A percentile compares a stretch with the other conserved stretches of the same genome.
Evolutionary conservation across 2,329 filamentous ascomycete genomes (phyloP).

Genomic region (Trichoderma atroviride): DNA sequence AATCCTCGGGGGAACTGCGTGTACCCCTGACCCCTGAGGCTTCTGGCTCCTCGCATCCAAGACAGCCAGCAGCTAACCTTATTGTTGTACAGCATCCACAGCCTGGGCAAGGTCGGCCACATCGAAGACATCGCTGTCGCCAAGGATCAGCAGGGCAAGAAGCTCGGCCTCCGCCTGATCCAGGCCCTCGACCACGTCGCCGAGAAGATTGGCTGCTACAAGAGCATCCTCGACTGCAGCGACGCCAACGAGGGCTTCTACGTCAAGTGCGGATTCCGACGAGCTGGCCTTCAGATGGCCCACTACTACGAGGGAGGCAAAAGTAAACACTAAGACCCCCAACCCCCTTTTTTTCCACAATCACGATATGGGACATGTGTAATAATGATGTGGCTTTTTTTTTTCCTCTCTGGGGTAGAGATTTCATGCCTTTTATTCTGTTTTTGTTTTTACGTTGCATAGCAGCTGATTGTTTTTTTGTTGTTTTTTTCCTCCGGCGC

Average conservation of each 20-base stretch:
- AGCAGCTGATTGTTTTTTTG: conserved; percentile 23
- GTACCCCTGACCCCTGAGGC: not conserved
- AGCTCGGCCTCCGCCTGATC: conserved; percentile 88
- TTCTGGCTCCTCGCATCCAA: not conserved
- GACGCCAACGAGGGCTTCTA: conserved; percentile 98
- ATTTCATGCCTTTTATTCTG: not conserved
- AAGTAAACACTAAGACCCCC: conserved; percentile 44
- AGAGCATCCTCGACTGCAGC: conserved; percentile 94
- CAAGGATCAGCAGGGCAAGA: conserved; percentile 96
- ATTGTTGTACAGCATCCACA: conserved; percentile 65
- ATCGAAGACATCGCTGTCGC: conserved; percentile 97
- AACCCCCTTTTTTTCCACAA: not conserved
- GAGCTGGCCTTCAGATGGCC: conserved; percentile 93
- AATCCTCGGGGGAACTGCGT: not conserved
- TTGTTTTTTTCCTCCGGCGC: conserved; percentile 15
- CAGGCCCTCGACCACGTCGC: conserved; percentile 90
- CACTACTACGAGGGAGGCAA: conserved; percentile 77
- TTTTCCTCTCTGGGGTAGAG: not conserved
- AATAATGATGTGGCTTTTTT: not conserved
- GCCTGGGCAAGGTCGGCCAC: conserved; percentile 82
- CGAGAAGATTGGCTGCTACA: conserved; percentile 90
- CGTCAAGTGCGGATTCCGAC: conserved; percentile 92
- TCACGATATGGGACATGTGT: not conserved
- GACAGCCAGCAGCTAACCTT: conserved; percentile 29
- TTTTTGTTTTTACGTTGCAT: conserved; percentile 15